Percentiles rank a stretch among this genome's conserved stretches.
Conservation (phyloP, 2,329 filamentous ascomycete species). For the Arthrinium phaeospermum region DNA sequence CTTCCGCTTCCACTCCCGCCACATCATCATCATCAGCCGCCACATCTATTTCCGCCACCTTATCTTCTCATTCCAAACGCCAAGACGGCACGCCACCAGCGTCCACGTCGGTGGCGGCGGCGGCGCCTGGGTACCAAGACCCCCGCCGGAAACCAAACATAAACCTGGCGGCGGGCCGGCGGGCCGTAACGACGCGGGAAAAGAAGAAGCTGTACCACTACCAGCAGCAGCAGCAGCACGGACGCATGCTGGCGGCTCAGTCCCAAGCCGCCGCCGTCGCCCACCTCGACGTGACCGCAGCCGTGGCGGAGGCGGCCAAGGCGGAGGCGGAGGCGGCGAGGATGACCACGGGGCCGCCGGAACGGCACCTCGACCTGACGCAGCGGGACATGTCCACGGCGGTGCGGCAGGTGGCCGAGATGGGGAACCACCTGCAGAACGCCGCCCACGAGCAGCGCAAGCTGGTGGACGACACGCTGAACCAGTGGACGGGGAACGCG, state of each 20-base stretch:
- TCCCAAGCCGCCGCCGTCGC: too few species aligned
- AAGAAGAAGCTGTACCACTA: neutral
- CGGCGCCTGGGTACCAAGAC: neutral
- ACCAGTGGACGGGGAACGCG: neutral
- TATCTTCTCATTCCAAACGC: too few species aligned
- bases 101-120: too few species aligned
- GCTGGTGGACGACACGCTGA: neutral
- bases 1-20: too few species aligned
- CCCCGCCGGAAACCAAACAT: neutral
- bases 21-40: too few species aligned
- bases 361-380: neutral
- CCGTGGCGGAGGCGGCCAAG: too few species aligned
- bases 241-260: neutral
- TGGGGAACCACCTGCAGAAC: neutral
- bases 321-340: neutral
- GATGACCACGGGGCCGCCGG: neutral
- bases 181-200: neutral
- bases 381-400: neutral
- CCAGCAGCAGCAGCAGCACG: neutral
- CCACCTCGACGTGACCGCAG: too few species aligned
- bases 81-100: too few species aligned
- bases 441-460: neutral
- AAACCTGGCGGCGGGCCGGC: neutral
- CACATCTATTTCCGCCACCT: neutral
- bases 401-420: neutral